Conservation (phyloP, 805 yeast genomes). For the Ogataea parapolymorpha region DNA sequence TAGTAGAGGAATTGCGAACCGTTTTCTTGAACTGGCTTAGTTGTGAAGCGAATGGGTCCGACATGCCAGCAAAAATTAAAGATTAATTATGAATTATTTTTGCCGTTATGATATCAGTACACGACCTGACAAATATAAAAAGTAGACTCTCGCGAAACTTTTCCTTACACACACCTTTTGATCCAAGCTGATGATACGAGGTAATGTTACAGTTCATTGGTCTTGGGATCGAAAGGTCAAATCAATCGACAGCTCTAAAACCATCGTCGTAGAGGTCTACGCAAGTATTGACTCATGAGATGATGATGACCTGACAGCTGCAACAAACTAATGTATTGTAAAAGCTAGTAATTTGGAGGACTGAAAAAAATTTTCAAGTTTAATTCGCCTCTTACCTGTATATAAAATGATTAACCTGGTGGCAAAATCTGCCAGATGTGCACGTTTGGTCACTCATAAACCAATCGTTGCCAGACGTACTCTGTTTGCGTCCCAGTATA, state of each 20-base stretch:
- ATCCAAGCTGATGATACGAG: slow-evolving; percentile 5
- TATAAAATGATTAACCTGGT: slow-evolving; percentile 8
- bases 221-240: slow-evolving; percentile 14
- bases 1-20: slow-evolving; percentile 52
- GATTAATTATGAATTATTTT: neutral
- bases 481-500: slow-evolving; percentile 4
- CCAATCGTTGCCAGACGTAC: slow-evolving; percentile 1
- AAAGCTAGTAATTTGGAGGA: neutral
- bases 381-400: slow-evolving; percentile 4
- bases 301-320: slow-evolving; percentile 94
- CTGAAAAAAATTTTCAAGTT: slow-evolving; percentile 7
- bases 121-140: slow-evolving; percentile 4
- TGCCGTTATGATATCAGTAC: slow-evolving; percentile 7
- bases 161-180: slow-evolving; percentile 4
- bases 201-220: slow-evolving; percentile 25
- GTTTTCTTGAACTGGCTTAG: slow-evolving; percentile 63
- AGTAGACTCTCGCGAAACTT: neutral
- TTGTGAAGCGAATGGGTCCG: slow-evolving; percentile 38
- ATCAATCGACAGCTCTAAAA: slow-evolving; percentile 69
- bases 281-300: slow-evolving; percentile 74
- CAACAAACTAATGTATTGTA: slow-evolving; percentile 41
- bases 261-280: slow-evolving; percentile 98
- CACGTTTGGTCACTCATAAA: slow-evolving; percentile 1
- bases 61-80: slow-evolving; percentile 16
- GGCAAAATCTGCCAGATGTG: slow-evolving; percentile 6